phyloP scores from a whole-genome alignment of 805 yeast species.

The Saturnispora bothae region DNA sequence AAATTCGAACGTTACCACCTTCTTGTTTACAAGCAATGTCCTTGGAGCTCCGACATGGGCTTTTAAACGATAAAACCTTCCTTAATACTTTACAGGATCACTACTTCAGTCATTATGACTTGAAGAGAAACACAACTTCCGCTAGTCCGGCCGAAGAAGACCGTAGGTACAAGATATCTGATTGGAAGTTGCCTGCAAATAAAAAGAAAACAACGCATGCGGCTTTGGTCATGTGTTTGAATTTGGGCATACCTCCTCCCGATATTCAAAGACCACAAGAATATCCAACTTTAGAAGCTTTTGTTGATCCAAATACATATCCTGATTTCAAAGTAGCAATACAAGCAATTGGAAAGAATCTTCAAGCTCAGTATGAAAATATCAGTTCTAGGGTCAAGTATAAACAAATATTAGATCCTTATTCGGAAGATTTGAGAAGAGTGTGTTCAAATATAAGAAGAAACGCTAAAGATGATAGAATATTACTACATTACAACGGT shows the following conservation, averaged over 20 bases:
- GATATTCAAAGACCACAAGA: conserved; percentile 90
- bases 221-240: conserved; percentile 81
- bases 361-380: conserved; percentile 85
- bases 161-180: conserved; percentile 61
- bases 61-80: conserved; percentile 23
- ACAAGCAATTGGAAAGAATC: conserved; percentile 78
- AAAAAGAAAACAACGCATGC: conserved; percentile 90
- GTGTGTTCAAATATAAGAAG: conserved; percentile 83
- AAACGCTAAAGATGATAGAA: conserved; percentile 87
- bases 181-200: conserved; percentile 87
- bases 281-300: conserved; percentile 83
- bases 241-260: conserved; percentile 95
- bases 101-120: conserved; percentile 57
- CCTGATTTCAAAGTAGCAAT: conserved; percentile 84
- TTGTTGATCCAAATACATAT: conserved; percentile 79
- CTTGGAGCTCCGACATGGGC: conserved; percentile 24
- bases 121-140: conserved; percentile 83
- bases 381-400: conserved; percentile 79
- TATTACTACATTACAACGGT: conserved; percentile 91
- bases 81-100: conserved; percentile 23
- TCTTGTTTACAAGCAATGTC: conserved; percentile 9
- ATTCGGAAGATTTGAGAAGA: conserved; percentile 89
- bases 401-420: conserved; percentile 87
- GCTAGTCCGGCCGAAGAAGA: conserved; percentile 63
- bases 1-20: no score